These are phyloP conservation scores for Tylopilus orsonianus DNA, from an alignment of 1,284 basidiomycete species.

Conservation along the genomic window DNA sequence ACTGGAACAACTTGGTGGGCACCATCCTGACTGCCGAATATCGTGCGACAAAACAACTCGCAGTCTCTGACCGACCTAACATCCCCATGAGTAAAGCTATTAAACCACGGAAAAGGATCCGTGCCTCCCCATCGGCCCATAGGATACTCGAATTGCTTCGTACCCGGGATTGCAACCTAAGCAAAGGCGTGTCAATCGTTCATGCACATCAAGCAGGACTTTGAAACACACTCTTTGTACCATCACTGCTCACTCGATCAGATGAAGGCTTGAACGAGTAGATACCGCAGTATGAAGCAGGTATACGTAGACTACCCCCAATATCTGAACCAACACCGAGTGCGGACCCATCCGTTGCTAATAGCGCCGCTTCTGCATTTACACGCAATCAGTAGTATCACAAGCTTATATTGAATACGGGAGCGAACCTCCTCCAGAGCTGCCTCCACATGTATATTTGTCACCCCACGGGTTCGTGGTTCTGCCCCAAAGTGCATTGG, in stretches of 20 bases:
- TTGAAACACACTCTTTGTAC: slow-evolving; percentile 43
- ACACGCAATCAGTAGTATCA: not conserved
- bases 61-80: slow-evolving; percentile 65
- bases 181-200: slow-evolving; percentile 3
- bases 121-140: slow-evolving; percentile 77
- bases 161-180: slow-evolving; percentile 60
- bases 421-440: slow-evolving; percentile 61
- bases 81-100: slow-evolving; percentile 8
- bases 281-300: slow-evolving; percentile 77
- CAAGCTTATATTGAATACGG: not conserved
- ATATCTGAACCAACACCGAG: slow-evolving; percentile 82
- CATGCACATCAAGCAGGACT: not conserved
- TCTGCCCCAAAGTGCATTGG: slow-evolving; percentile 80
- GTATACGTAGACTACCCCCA: slow-evolving; percentile 77
- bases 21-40: slow-evolving; percentile 54
- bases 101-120: slow-evolving; percentile 3
- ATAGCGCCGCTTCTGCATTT: slow-evolving; percentile 60
- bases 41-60: slow-evolving; percentile 52
- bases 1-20: slow-evolving; percentile 50
- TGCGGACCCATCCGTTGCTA: slow-evolving; percentile 74
- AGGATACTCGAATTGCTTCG: slow-evolving; percentile 58
- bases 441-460: slow-evolving; percentile 71
- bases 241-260: slow-evolving; percentile 50
- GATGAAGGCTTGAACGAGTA: slow-evolving; percentile 76
- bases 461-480: slow-evolving; percentile 72